Base-by-base conservation (phyloP, 208 protist species). In the Leishmania aethiopica region DNA sequence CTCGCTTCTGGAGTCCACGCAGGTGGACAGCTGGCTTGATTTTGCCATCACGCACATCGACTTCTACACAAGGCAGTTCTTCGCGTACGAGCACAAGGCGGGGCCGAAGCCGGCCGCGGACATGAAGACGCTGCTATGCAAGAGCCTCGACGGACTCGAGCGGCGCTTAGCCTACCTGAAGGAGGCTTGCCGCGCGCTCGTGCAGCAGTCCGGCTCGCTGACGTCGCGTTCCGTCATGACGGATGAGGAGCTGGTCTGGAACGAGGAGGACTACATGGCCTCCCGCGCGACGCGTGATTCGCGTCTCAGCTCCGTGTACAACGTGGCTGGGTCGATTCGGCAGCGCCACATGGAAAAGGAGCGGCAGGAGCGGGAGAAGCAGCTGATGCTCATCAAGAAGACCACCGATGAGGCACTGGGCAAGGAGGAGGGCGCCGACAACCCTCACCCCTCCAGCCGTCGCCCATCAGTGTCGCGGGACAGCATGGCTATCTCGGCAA, bases 11-110 rank as follows among this genome's bases (percentile, higher is more conserved):
- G 92, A 97, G 81, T 87, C 85, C 67, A 88, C 89, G 32, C 84
- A 91, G 80, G 90, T 96, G 28, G 94, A 97, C 86, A 85, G 85
- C 75, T 97, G 94, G 94, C 75, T 97, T 59, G 94, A 96, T 84
- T 97, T 94, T 76, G 85, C 88, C 2, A 35, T 87, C 37, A 89
- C 77, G 28, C 87, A 88, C 73, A 40, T 97, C 17, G 91, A 94
- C 77, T 60, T 83, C 35, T 79, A 89, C 73, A 49, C 86, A 22
- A 49, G 74, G 19, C 83, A 73, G 53, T 81, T 89, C 51, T 19
- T 49, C 53, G 66, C 42, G 35, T 64, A 62, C 42, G 85, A 88
- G 78, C 60, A 73, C 47, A 79, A 72, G 60, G 35, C 47, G 3
- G 78, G 78, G 8, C 83, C 76, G 45, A 67, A 79, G 76, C 66